These are phyloP conservation scores for Deuterostichococcus epilithicus DNA, from an alignment of 139 green algal genomes.

Conservation along the genomic window DNA sequence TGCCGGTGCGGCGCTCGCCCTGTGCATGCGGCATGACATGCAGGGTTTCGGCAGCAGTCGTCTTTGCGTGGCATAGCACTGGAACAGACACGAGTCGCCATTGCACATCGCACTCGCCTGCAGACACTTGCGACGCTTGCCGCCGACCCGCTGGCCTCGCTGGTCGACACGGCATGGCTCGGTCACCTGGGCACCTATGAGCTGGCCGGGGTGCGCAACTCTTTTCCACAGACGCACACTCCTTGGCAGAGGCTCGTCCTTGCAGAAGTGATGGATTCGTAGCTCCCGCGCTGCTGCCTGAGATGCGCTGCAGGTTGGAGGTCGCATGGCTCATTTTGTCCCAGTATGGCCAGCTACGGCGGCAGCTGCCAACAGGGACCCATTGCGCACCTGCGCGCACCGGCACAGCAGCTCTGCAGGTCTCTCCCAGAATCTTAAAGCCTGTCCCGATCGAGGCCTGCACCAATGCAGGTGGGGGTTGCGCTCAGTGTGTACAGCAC, in stretches of 20 bases:
- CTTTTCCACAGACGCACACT: too few relatives aligned
- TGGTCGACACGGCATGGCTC: slow-evolving; percentile 70
- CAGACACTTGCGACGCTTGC: slow-evolving; percentile 59
- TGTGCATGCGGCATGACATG: not conserved
- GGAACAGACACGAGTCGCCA: not conserved
- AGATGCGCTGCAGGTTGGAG: too few relatives aligned
- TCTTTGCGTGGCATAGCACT: not conserved
- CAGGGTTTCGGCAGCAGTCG: not conserved
- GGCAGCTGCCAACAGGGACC: too few relatives aligned
- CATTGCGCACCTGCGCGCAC: too few relatives aligned
- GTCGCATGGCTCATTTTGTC: too few relatives aligned
- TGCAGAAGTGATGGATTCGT: too few relatives aligned
- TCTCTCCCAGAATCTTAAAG: too few relatives aligned
- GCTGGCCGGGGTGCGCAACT: not conserved
- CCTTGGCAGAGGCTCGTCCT: too few relatives aligned
- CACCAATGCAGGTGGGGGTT: slow-evolving; percentile 47
- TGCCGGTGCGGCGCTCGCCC: slow-evolving; percentile 40
- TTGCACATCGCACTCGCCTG: not conserved
- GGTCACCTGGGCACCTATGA: slow-evolving; percentile 44
- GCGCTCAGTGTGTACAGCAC: slow-evolving; percentile 69
- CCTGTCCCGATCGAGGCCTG: too few relatives aligned
- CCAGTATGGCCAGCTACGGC: too few relatives aligned
- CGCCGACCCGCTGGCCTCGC: slow-evolving; percentile 62
- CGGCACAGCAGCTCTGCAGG: too few relatives aligned
- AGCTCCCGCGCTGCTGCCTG: too few relatives aligned